Base-by-base conservation (phyloP, 225 moss, liverwort and hornwort species). In the Sphagnum contortum region DNA sequence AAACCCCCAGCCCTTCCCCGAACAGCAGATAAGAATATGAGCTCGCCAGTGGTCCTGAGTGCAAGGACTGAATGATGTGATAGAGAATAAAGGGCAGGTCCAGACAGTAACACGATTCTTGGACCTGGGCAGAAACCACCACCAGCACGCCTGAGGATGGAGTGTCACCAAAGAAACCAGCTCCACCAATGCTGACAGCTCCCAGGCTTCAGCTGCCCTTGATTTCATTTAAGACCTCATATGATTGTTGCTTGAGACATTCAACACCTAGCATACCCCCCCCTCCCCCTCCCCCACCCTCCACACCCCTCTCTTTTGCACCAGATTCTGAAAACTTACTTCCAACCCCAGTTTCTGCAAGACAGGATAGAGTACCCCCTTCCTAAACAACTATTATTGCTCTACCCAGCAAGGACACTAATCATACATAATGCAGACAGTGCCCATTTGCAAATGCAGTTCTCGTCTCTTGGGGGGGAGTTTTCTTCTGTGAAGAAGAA, bases 1-100 rank as follows among this genome's bases (percentile, higher is more conserved):
- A 77, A 14, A 79, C 83, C 83, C 83, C 80, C 62, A 79, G 79
- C 63, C 79, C 83, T 77, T 84, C 83, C 83, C 83, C 61, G 47
- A 61, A 84, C 68, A 77, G 80, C 83, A 80, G 77, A 62, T 80
- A 61, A 52, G 80, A 80, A 61, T 84, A 84, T 74, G 78, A 80
- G 77, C 80, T 80, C 83, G 83, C 83, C 83, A 84, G 83, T 77
- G 83, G 83, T 77, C 74, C 83, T 50, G 77, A 77, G 74, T 83
- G 67, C 62, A 77, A 67, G 79, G 80, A 77, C 68, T 74, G 71
- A 74, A 29, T 29, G 29, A 29, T 29, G 29, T 29, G 29, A 29
- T 29, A 73, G 76, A 74, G 56, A 76, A 66, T 3, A 45, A 2
- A 65, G 44, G 44, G 9, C 45, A 45, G 44, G 47, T 8, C 5